These are phyloP conservation scores for Rubus idaeus DNA, from an alignment of 306 rosid genomes.

Conservation along the genomic window DNA sequence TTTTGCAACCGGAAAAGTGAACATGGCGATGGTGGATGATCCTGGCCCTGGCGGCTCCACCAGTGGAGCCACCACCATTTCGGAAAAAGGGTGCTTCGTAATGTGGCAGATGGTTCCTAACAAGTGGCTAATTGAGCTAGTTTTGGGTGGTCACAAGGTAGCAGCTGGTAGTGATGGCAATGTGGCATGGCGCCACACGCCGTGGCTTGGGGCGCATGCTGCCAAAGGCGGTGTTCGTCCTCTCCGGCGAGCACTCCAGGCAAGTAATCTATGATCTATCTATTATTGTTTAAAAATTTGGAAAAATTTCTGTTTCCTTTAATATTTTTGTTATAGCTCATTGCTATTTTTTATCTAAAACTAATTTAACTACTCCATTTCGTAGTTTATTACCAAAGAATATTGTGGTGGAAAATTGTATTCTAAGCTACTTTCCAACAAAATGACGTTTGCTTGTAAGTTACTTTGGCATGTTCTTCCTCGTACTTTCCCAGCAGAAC, in stretches of 20 bases:
- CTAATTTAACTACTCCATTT: background rate
- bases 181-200: slow-evolving; percentile 95
- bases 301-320: background rate
- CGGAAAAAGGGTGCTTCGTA: slow-evolving; percentile 82
- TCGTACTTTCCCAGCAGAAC: slow-evolving; percentile 4
- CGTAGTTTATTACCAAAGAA: background rate
- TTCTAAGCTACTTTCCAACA: background rate
- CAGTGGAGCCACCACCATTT: slow-evolving; percentile 33
- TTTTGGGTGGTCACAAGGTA: slow-evolving; percentile 71
- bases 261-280: background rate
- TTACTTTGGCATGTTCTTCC: slow-evolving; percentile 16
- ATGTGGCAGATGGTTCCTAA: slow-evolving; percentile 98
- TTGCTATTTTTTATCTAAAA: background rate
- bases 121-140: slow-evolving; percentile 89
- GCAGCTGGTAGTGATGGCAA: slow-evolving; percentile 81
- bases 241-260: slow-evolving; percentile 95
- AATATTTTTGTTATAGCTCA: background rate
- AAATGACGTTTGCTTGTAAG: slow-evolving; percentile 9
- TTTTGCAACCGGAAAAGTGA: slow-evolving; percentile 73
- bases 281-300: no score
- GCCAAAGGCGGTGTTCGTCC: slow-evolving; percentile 89
- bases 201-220: slow-evolving; percentile 88
- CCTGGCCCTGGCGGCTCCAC: slow-evolving; percentile 42
- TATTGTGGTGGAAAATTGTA: background rate
- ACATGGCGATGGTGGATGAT: slow-evolving; percentile 74